Conservation (phyloP, 495 filamentous ascomycete species). For the Darksidea phi region DNA sequence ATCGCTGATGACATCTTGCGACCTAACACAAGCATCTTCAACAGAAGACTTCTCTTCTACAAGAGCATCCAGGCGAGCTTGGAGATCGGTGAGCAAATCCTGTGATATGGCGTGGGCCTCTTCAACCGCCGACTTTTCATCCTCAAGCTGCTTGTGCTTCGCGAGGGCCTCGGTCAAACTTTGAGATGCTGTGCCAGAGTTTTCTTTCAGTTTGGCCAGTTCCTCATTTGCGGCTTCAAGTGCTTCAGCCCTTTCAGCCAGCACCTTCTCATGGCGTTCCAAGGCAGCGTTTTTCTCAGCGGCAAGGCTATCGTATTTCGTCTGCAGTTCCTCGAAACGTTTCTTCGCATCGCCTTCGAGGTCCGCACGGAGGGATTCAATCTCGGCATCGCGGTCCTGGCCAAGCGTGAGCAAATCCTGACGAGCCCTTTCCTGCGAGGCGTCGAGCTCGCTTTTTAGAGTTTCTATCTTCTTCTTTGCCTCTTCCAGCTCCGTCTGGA, state of each 20-base stretch:
- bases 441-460: slow-evolving; percentile 23
- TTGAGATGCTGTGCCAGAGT: slow-evolving; percentile 4
- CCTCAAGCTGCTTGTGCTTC: slow-evolving; percentile 19
- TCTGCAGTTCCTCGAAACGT: slow-evolving; percentile 23
- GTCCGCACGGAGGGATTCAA: slow-evolving; percentile 32
- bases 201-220: slow-evolving; percentile 6
- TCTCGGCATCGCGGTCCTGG: slow-evolving; percentile 30
- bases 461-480: slow-evolving; percentile 15
- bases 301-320: slow-evolving; percentile 22
- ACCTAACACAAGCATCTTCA: slow-evolving; percentile 20
- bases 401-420: slow-evolving; percentile 27
- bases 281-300: slow-evolving; percentile 15
- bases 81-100: slow-evolving; percentile 17
- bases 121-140: slow-evolving; percentile 13
- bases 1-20: slow-evolving; percentile 16
- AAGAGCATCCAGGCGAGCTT: slow-evolving; percentile 13
- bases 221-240: slow-evolving; percentile 7
- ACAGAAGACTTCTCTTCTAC: slow-evolving; percentile 17
- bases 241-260: slow-evolving; percentile 13
- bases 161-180: slow-evolving; percentile 8
- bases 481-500: slow-evolving; percentile 23
- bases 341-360: slow-evolving; percentile 36
- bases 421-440: slow-evolving; percentile 11
- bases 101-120: slow-evolving; percentile 16
- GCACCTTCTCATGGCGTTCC: slow-evolving; percentile 8